phyloP scores from a whole-genome alignment of 2,329 filamentous ascomycete genomes.

The Aspergillus quadricinctus region DNA sequence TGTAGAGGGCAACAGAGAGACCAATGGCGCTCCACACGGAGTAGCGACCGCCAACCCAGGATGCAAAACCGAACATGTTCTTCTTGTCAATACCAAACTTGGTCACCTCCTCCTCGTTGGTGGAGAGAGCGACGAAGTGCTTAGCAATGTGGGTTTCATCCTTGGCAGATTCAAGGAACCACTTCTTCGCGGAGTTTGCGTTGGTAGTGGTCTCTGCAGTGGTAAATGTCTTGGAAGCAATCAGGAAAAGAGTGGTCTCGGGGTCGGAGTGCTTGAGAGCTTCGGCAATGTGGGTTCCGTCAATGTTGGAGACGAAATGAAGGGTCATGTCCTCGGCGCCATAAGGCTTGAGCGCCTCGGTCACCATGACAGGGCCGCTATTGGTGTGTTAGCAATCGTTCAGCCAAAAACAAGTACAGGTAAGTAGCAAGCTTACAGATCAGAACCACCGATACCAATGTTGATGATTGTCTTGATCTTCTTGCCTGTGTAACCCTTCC shows the following conservation, averaged over 20 bases:
- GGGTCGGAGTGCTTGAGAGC: conserved; percentile 83
- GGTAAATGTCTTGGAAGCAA: conserved; percentile 99
- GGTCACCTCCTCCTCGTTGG: conserved; percentile 89
- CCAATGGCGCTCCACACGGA: conserved; percentile 99
- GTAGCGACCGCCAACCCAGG: conserved; percentile 97
- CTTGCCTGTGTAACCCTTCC: conserved; percentile 98
- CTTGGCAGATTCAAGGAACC: conserved; percentile 87
- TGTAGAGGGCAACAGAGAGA: conserved; percentile 86
- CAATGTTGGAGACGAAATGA: conserved; percentile 99
- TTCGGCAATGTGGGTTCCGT: conserved; percentile 96
- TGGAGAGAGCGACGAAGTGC: conserved; percentile 97
- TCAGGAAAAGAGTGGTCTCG: conserved; percentile 97
- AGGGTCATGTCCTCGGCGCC: conserved; percentile 79
- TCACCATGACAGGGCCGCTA: conserved; percentile 97
- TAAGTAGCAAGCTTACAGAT: conserved; percentile 65
- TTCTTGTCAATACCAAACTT: conserved; percentile 98
- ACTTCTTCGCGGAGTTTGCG: conserved; percentile 92
- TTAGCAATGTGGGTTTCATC: conserved; percentile 76
- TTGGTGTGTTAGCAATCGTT: conserved; percentile 15
- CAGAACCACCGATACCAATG: conserved; percentile 95
- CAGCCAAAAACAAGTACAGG: neutral
- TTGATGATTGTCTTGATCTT: conserved; percentile 96
- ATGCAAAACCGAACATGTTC: conserved; percentile 99
- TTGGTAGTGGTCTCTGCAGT: conserved; percentile 97
- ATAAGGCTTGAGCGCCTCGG: conserved; percentile 94